Evolutionary conservation across 176 grass and related monocot genomes (phyloP).

Genomic region (Oryza rufipogon): DNA sequence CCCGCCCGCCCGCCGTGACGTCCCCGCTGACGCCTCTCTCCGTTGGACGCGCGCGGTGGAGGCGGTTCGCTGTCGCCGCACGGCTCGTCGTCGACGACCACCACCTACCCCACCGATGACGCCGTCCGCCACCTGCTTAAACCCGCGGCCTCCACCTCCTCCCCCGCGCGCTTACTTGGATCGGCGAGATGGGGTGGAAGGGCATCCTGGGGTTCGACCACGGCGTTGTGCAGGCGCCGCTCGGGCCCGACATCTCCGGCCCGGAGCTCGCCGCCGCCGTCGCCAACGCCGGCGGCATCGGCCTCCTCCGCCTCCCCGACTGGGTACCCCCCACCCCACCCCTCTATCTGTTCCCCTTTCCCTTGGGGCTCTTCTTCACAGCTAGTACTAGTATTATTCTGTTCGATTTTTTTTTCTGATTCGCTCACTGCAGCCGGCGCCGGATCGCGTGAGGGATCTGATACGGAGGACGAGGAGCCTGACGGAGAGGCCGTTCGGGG

Average conservation of each 20-base stretch:
- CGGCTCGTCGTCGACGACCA: slow-evolving; percentile 1
- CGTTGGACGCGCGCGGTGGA: slow-evolving; percentile 10
- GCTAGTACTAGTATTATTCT: too few relatives aligned
- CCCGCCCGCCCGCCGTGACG: not conserved
- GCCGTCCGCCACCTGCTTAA: slow-evolving; percentile 3
- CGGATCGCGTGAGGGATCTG: slow-evolving; percentile 70
- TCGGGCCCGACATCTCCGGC: slow-evolving; percentile 93
- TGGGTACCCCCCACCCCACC: slow-evolving; percentile 43
- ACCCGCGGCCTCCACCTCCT: not conserved
- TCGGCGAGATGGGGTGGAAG: slow-evolving; percentile 65
- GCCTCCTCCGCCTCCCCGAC: slow-evolving; percentile 85
- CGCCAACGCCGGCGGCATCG: slow-evolving; percentile 83
- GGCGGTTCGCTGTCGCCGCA: not conserved
- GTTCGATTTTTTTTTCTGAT: not conserved
- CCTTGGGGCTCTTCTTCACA: too few relatives aligned
- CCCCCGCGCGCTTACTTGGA: not conserved
- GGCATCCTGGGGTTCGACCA: slow-evolving; percentile 87
- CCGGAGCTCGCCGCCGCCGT: slow-evolving; percentile 91
- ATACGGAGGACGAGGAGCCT: slow-evolving; percentile 74
- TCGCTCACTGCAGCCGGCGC: slow-evolving; percentile 60
- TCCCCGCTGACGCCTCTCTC: slow-evolving; percentile 30
- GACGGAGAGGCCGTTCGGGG: slow-evolving; percentile 79
- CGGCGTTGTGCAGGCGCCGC: slow-evolving; percentile 88
- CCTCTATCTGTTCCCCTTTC: too few relatives aligned
- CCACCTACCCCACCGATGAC: not conserved